Percentiles rank a stretch among this genome's conserved stretches.
Evolutionary conservation across 1,284 basidiomycete species (phyloP).

Genomic region (Polyporus tsugae): DNA sequence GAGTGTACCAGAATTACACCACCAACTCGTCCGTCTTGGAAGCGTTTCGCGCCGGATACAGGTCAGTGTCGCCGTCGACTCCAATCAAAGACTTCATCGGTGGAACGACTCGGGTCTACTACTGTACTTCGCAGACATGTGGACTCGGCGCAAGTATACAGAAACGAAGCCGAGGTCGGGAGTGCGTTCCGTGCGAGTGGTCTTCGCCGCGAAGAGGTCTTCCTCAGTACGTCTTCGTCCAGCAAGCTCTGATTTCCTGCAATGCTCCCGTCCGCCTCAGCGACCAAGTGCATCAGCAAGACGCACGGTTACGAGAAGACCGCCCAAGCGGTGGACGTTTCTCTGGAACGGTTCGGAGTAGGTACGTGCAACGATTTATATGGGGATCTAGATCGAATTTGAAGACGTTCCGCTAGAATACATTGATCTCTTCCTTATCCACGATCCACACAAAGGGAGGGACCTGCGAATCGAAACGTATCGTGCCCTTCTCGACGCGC

Average conservation of each 20-base stretch:
- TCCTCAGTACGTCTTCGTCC: slow-evolving; percentile 63
- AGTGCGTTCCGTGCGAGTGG: slow-evolving; percentile 63
- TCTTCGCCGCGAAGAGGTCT: slow-evolving; percentile 65
- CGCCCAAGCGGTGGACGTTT: slow-evolving; percentile 36
- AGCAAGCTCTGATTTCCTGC: background rate
- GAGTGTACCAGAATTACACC: slow-evolving; percentile 79
- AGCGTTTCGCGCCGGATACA: slow-evolving; percentile 77
- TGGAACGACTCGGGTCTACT: background rate
- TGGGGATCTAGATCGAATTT: no score
- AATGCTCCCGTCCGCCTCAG: slow-evolving; percentile 14
- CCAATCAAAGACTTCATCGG: background rate
- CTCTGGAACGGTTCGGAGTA: slow-evolving; percentile 33
- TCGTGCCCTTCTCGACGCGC: slow-evolving; percentile 53
- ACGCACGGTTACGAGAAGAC: slow-evolving; percentile 41
- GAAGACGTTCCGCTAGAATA: slow-evolving; percentile 47
- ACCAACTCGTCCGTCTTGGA: slow-evolving; percentile 66
- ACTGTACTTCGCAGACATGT: slow-evolving; percentile 60
- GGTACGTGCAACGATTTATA: slow-evolving; percentile 27
- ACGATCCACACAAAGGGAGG: slow-evolving; percentile 56
- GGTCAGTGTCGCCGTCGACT: slow-evolving; percentile 24
- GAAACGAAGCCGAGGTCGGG: slow-evolving; percentile 77
- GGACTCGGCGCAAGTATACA: slow-evolving; percentile 78
- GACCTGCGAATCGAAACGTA: slow-evolving; percentile 55
- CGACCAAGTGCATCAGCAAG: slow-evolving; percentile 38
- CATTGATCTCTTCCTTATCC: slow-evolving; percentile 69